Conservation (phyloP, 2,329 filamentous ascomycete genomes). For the Bipolaris victoriae region DNA sequence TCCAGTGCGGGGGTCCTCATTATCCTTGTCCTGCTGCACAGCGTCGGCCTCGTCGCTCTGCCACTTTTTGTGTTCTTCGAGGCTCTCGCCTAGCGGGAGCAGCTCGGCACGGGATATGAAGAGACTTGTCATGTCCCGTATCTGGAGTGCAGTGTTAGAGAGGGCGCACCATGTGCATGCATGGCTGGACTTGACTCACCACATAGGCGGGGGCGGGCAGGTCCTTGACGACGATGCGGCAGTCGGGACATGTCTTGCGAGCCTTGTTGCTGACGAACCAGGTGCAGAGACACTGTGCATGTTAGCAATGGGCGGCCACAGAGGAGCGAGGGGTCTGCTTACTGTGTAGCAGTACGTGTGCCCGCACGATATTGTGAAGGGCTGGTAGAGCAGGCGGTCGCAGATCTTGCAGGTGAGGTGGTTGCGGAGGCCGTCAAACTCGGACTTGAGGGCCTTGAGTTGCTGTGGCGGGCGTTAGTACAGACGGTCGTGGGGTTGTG, state of each 20-base stretch:
- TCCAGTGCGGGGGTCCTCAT: slow-evolving; percentile 55
- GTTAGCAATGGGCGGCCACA: slow-evolving; percentile 26
- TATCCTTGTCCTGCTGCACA: slow-evolving; percentile 66
- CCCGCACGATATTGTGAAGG: slow-evolving; percentile 70
- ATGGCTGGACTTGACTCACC: slow-evolving; percentile 51
- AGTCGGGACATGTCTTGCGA: slow-evolving; percentile 73
- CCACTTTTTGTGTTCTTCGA: slow-evolving; percentile 64
- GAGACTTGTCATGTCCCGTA: slow-evolving; percentile 68
- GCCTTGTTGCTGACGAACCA: slow-evolving; percentile 61
- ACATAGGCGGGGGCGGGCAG: slow-evolving; percentile 70
- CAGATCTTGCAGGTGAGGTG: slow-evolving; percentile 73
- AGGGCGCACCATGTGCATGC: neutral
- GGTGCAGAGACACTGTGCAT: slow-evolving; percentile 60
- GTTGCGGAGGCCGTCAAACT: slow-evolving; percentile 66
- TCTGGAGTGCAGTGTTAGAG: slow-evolving; percentile 47
- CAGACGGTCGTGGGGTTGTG: neutral
- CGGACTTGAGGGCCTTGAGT: slow-evolving; percentile 50
- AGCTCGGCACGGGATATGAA: slow-evolving; percentile 67
- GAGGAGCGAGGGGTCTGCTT: slow-evolving; percentile 36
- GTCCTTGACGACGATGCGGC: slow-evolving; percentile 63
- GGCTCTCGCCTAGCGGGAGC: slow-evolving; percentile 67
- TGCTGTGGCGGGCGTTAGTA: slow-evolving; percentile 43
- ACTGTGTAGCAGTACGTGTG: slow-evolving; percentile 76
- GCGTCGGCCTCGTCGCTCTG: slow-evolving; percentile 65
- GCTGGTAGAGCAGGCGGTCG: slow-evolving; percentile 71